A percentile compares a stretch with the other conserved stretches of the same genome.
These are phyloP conservation scores for Thuja plicata DNA, from an alignment of 83 land plant genomes.

Conservation along the genomic window DNA sequence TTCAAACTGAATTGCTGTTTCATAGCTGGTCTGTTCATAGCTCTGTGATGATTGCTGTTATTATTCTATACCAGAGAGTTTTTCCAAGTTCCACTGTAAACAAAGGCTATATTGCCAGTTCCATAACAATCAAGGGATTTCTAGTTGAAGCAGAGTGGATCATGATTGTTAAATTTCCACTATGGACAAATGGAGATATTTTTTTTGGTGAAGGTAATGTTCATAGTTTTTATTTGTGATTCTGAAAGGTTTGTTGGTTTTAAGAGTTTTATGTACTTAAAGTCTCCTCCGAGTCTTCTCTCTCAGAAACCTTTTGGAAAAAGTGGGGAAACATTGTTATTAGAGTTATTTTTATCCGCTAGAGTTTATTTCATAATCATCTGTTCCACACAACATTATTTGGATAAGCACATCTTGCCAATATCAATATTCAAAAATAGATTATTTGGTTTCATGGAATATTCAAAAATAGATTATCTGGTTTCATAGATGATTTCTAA, in stretches of 20 bases:
- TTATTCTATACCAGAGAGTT: neutral
- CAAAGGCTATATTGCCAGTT: neutral
- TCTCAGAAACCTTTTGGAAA: neutral
- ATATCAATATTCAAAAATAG: no score
- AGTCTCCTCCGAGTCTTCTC: neutral
- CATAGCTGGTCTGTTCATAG: no score
- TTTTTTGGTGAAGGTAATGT: neutral
- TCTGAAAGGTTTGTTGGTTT: neutral
- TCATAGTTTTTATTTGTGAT: neutral
- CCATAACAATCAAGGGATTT: neutral
- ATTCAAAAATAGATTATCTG: no score
- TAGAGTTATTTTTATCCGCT: neutral
- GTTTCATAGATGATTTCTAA: no score
- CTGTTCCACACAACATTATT: neutral
- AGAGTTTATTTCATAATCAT: neutral
- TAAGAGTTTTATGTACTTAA: neutral
- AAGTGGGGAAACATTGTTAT: neutral
- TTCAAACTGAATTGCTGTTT: neutral
- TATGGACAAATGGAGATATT: neutral
- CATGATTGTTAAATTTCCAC: neutral
- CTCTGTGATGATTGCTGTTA: neutral
- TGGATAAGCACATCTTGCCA: neutral
- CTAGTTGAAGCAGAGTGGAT: slow-evolving; percentile 2
- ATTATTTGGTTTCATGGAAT: no score
- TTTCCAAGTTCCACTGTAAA: neutral